A percentile compares a stretch with the other conserved stretches of the same genome.
Conservation (phyloP, 164 flowering plant species). For the Vitis cinerea region DNA sequence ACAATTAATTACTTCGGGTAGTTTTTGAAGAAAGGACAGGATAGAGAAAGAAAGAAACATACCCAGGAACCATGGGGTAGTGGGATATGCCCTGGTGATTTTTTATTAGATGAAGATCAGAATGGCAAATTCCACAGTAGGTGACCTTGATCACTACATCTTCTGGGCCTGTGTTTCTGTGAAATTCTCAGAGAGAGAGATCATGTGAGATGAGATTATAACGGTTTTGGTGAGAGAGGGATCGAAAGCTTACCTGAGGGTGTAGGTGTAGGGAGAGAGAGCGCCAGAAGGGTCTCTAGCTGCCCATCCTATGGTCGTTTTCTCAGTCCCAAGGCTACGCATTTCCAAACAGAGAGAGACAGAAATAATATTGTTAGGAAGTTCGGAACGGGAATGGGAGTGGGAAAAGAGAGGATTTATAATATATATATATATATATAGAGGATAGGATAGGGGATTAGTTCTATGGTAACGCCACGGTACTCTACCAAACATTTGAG, state of each 20-base stretch:
- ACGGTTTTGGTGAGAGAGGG: background rate
- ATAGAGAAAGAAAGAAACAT: background rate
- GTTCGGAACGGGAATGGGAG: too few relatives aligned
- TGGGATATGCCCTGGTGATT: conserved; percentile 72
- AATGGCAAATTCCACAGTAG: conserved; percentile 77
- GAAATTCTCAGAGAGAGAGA: background rate
- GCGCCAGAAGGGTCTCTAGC: conserved; percentile 67
- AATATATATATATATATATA: too few relatives aligned
- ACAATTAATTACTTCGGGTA: too few relatives aligned
- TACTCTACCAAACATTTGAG: too few relatives aligned
- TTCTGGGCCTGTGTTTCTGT: conserved; percentile 81
- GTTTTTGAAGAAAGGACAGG: too few relatives aligned
- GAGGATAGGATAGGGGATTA: too few relatives aligned
- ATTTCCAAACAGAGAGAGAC: conserved; percentile 18
- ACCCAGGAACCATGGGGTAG: conserved; percentile 92
- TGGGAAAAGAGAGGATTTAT: too few relatives aligned
- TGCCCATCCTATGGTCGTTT: conserved; percentile 56
- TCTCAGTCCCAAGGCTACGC: conserved; percentile 50
- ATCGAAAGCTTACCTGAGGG: conserved; percentile 41
- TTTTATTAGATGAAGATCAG: conserved; percentile 65
- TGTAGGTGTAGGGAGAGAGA: conserved; percentile 62
- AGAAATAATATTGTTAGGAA: too few relatives aligned
- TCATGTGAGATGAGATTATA: too few relatives aligned
- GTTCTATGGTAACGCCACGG: too few relatives aligned
- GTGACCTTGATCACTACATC: conserved; percentile 68